Percentiles rank a stretch among this genome's conserved stretches.
These are phyloP conservation scores for Septoria linicola DNA, from an alignment of 2,329 filamentous ascomycete genomes.

Conservation along the genomic window DNA sequence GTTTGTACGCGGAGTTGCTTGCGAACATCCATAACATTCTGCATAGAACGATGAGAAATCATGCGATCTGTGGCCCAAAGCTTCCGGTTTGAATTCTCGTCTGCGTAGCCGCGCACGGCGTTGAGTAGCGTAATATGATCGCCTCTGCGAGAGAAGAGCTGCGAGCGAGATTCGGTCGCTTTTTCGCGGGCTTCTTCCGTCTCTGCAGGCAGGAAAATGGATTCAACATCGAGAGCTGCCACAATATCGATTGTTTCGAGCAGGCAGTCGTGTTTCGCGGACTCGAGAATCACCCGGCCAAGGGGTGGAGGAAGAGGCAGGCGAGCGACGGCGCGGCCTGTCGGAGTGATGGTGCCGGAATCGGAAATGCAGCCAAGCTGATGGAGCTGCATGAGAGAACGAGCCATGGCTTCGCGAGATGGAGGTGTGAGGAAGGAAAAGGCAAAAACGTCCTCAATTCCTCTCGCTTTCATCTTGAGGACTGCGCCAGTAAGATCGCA, in stretches of 20 bases:
- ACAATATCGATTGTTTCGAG: slow-evolving; percentile 83
- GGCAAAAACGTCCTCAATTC: slow-evolving; percentile 73
- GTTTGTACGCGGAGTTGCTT: slow-evolving; percentile 62
- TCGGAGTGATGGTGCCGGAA: slow-evolving; percentile 68
- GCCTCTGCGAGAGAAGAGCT: slow-evolving; percentile 60
- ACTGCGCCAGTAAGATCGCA: slow-evolving; percentile 85
- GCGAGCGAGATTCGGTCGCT: slow-evolving; percentile 55
- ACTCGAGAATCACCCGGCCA: slow-evolving; percentile 78
- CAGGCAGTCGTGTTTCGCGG: slow-evolving; percentile 70
- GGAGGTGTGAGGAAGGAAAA: slow-evolving; percentile 88
- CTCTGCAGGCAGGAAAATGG: slow-evolving; percentile 59
- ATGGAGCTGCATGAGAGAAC: slow-evolving; percentile 76
- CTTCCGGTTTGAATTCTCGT: slow-evolving; percentile 58
- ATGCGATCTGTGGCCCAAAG: slow-evolving; percentile 60
- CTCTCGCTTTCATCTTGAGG: slow-evolving; percentile 89
- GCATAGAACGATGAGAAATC: slow-evolving; percentile 64
- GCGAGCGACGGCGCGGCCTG: slow-evolving; percentile 74
- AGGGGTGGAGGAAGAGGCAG: slow-evolving; percentile 81
- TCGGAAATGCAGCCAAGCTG: slow-evolving; percentile 74
- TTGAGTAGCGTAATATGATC: slow-evolving; percentile 64
- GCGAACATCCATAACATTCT: slow-evolving; percentile 63
- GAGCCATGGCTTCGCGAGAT: slow-evolving; percentile 72
- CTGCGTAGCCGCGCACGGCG: slow-evolving; percentile 59
- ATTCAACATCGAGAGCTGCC: slow-evolving; percentile 63
- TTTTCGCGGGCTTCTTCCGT: slow-evolving; percentile 62